Base-by-base conservation (phyloP, 1,139 yeast species). In the Taphrina flavorubra region DNA sequence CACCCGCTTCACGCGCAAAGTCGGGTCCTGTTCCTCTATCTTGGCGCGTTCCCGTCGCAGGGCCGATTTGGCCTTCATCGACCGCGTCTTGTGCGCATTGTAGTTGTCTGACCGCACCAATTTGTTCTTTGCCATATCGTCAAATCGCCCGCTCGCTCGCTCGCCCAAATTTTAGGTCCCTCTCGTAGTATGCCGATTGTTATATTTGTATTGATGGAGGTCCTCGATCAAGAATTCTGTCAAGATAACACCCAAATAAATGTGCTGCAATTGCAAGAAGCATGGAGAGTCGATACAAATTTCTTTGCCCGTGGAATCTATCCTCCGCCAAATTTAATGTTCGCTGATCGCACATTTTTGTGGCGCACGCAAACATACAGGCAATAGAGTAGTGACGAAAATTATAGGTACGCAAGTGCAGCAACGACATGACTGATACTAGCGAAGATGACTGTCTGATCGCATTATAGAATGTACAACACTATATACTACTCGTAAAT, bases 1-100 rank as follows among this genome's bases (percentile, higher is more conserved):
- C 63, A 92, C 81, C 78, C 99, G 86, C 76, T 91, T 36, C 36
- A 58, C 68, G 13, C 68, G 68, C 68, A 57, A 34, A 37, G 56
- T 58, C 31, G 68, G 68, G 36, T 56, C 68, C 18, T 65, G 51
- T 42, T 58, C 63, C 51, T 65, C 68, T 8, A 36, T 25, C 58
- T 58, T 57, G 18, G 63, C 68, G 10, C 63, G 40, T 31, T 65
- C 68, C 14, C 61, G 60, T 14, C 67, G 34, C 37, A 63, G 46
- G 16, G 58, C 51, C 37, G 67, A 53, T 37, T 55, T 63, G 31
- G 55, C 67, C 39, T 34, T 53, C 47, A 47, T 46, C 8, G 59
- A 55, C 10, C 56, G 7, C 39, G 58, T 25, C 47, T 63, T 63
- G 67, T 57, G 67, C 13, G 59, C 67, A 63, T 63, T 63, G 47